phyloP scores from a whole-genome alignment of 2,329 filamentous ascomycete genomes.

The Fusarium papillatum region DNA sequence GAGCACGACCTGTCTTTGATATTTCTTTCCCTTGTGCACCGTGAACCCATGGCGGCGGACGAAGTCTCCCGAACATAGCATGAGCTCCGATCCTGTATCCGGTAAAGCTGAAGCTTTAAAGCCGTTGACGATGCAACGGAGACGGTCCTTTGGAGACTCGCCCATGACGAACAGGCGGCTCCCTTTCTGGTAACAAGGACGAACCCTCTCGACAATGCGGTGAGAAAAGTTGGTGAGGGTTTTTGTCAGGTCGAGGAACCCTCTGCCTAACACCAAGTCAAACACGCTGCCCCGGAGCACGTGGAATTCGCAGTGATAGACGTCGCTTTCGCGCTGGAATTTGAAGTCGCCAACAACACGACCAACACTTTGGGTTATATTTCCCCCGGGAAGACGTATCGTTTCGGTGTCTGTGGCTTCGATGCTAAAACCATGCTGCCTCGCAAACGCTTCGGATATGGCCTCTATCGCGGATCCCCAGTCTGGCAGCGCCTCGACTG shows the following conservation, averaged over 20 bases:
- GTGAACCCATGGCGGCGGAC: background rate
- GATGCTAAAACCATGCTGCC: background rate
- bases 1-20: background rate
- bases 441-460: background rate
- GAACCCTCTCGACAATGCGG: background rate
- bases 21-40: background rate
- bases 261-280: background rate
- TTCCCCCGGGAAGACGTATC: background rate
- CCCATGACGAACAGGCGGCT: background rate
- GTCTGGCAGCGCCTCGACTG: too few species aligned
- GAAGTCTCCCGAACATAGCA: background rate
- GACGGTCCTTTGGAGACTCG: background rate
- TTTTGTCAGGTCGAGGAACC: background rate
- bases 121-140: background rate
- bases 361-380: background rate
- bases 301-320: background rate
- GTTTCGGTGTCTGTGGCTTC: background rate
- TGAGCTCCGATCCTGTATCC: background rate
- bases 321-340: background rate
- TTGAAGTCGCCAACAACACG: background rate
- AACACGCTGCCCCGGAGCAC: background rate
- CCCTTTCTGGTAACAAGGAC: background rate
- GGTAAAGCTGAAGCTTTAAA: background rate
- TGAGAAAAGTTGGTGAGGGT: background rate
- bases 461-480: background rate